Conservation (phyloP, 2,329 filamentous ascomycete species). For the Stagonosporopsis chrysanthemi region DNA sequence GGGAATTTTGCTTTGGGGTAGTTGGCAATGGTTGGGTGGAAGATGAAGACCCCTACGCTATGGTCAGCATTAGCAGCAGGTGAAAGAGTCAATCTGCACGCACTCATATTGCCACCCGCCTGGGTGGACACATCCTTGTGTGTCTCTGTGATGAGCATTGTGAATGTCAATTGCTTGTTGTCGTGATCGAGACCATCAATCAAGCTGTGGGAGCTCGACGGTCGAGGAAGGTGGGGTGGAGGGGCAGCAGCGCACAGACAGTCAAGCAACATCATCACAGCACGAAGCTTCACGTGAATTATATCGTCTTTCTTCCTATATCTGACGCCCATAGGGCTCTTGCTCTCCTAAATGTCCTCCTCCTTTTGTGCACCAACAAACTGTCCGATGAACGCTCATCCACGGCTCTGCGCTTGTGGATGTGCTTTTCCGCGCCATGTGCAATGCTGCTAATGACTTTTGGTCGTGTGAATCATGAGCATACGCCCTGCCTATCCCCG, state of each 20-base stretch:
- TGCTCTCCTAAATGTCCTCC: slow-evolving; percentile 11
- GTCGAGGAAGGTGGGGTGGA: slow-evolving; percentile 18
- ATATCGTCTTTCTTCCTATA: slow-evolving; percentile 12
- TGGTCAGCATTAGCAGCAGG: background rate
- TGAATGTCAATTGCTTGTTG: slow-evolving; percentile 6
- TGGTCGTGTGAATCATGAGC: slow-evolving; percentile 17
- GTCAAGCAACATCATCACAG: background rate
- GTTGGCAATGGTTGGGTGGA: slow-evolving; percentile 82
- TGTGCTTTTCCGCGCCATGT: slow-evolving; percentile 16
- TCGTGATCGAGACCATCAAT: slow-evolving; percentile 2
- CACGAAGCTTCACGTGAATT: background rate
- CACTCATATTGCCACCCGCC: slow-evolving; percentile 67
- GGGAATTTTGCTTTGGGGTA: slow-evolving; percentile 92
- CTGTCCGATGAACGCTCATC: slow-evolving; percentile 20
- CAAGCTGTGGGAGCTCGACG: slow-evolving; percentile 7
- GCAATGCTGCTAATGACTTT: slow-evolving; percentile 23
- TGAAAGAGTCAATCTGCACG: background rate
- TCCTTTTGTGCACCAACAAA: slow-evolving; percentile 14
- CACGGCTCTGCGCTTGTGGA: slow-evolving; percentile 22
- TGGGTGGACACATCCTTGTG: slow-evolving; percentile 67
- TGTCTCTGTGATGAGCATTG: slow-evolving; percentile 67
- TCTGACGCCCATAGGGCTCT: slow-evolving; percentile 6
- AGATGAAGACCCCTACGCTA: slow-evolving; percentile 79
- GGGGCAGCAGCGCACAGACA: slow-evolving; percentile 12
- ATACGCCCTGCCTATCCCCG: slow-evolving; percentile 10